Evolutionary conservation across 1,284 basidiomycete genomes (phyloP).

Genomic region (Peniophora sp.): DNA sequence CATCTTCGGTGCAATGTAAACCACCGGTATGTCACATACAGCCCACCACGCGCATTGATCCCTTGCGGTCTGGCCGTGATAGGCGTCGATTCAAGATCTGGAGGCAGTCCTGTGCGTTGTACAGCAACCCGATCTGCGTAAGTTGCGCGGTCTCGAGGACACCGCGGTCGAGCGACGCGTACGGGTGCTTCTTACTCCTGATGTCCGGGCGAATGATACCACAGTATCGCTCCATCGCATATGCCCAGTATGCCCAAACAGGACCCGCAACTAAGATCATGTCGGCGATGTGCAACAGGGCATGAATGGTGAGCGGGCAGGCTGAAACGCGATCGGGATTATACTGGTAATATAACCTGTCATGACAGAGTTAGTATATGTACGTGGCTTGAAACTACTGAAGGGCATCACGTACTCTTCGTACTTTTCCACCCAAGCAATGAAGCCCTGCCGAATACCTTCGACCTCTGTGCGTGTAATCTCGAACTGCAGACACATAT

Average conservation of each 20-base stretch:
- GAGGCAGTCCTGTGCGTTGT: slow-evolving; percentile 10
- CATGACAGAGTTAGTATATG: background rate
- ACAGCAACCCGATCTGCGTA: slow-evolving; percentile 14
- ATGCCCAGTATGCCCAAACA: slow-evolving; percentile 37
- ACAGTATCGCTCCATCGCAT: slow-evolving; percentile 26
- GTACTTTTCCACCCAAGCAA: slow-evolving; percentile 32
- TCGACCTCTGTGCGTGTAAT: slow-evolving; percentile 25
- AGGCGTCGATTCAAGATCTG: slow-evolving; percentile 1
- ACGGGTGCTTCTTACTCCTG: slow-evolving; percentile 17
- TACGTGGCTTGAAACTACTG: background rate
- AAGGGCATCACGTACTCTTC: slow-evolving; percentile 27
- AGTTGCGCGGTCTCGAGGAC: slow-evolving; percentile 16
- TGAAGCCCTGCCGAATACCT: slow-evolving; percentile 23
- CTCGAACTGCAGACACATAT: slow-evolving; percentile 32
- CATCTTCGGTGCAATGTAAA: background rate
- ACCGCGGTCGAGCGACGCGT: slow-evolving; percentile 16
- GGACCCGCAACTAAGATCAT: slow-evolving; percentile 25
- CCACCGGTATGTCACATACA: background rate
- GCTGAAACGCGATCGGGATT: slow-evolving; percentile 18
- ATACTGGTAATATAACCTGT: slow-evolving; percentile 34
- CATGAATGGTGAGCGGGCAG: slow-evolving; percentile 33
- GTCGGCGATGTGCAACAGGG: slow-evolving; percentile 29
- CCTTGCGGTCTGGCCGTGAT: background rate
- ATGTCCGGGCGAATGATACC: slow-evolving; percentile 15
- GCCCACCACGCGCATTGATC: background rate